These are phyloP conservation scores for Podaxis rugospora DNA, from an alignment of 768 basidiomycete species.

Conservation along the genomic window DNA sequence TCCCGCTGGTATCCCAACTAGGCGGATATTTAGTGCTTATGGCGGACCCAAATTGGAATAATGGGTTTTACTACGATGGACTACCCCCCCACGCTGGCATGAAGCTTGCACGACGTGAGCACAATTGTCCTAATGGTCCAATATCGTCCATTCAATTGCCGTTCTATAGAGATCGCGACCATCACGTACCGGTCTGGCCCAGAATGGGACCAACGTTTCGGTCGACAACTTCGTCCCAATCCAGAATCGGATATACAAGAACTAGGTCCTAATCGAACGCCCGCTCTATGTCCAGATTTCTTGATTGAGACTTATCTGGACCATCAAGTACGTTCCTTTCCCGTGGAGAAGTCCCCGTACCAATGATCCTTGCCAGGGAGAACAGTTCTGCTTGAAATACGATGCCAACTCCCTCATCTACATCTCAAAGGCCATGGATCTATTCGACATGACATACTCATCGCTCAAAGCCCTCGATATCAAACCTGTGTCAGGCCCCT, in stretches of 20 bases:
- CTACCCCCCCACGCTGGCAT: slow-evolving; percentile 97
- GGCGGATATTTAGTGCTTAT: slow-evolving; percentile 68
- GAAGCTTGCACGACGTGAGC: slow-evolving; percentile 92
- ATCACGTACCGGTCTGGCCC: slow-evolving; percentile 99
- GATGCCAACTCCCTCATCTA: slow-evolving; percentile 99
- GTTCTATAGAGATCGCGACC: slow-evolving; percentile 84
- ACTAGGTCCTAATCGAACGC: slow-evolving; percentile 36
- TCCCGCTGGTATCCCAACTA: not conserved
- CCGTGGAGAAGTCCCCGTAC: slow-evolving; percentile 31
- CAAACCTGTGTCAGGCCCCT: slow-evolving; percentile 17
- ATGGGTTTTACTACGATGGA: slow-evolving; percentile 94
- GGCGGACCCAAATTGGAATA: slow-evolving; percentile 99
- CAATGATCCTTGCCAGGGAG: slow-evolving; percentile 52
- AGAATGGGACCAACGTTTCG: slow-evolving; percentile 99
- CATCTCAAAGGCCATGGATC: slow-evolving; percentile 98
- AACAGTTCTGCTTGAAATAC: slow-evolving; percentile 97
- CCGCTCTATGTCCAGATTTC: slow-evolving; percentile 93
- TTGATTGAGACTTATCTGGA: slow-evolving; percentile 98
- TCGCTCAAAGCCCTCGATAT: slow-evolving; percentile 70
- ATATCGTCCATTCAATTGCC: not conserved
- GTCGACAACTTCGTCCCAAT: slow-evolving; percentile 57
- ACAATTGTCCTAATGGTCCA: not conserved
- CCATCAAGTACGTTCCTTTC: slow-evolving; percentile 66
- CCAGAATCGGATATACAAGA: slow-evolving; percentile 28
- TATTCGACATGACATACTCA: slow-evolving; percentile 90